Evolutionary conservation across 257 asterid genomes (phyloP), one percentile per base, ranked within the genome.

Genomic region (Scutellaria galericulata): DNA sequence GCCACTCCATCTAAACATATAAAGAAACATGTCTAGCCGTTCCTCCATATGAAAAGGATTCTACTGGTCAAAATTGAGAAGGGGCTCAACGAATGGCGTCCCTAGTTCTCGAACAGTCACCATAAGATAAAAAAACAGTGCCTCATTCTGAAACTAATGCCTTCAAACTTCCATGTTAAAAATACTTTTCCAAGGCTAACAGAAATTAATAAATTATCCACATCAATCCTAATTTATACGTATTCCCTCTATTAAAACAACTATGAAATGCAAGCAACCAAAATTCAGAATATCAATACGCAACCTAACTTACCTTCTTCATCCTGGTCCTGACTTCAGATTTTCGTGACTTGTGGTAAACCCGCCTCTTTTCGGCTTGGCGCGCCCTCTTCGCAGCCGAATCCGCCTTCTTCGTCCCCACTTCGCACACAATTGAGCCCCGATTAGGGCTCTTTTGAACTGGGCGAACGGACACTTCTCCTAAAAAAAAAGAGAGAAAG

Each of bases 321-420:
- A 95, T 95, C 37, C 99, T 87, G 74, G 99, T 95, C 79, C 77
- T 87, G 47, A 88, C 58, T 71, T 95, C 99, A 47, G 99, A 95
- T 75, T 91, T 91, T 61, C 64, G 63, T 5, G 92, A 82, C 77
- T 88, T 95, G 70, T 95, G 70, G 66, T 87, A 90, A 14, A 92
- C 1, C 31, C 98, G 81, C 80, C 97, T 90, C 89, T 95, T 95
- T 90, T 95, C 98, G 7, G 98, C 85, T 72, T 91, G 99, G 2
- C 98, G 96, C 73, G 96, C 97, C 81, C 99, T 88, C 84, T 95
- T 95, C 14, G 97, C 98, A 7, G 99, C 98, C 31, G 97, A 90
- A 76, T 95, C 99, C 2, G 97, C 81, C 82, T 88, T 95, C 86
- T 90, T 91, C 18, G 91, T 85, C 71, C 78, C 90, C 47, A 85